phyloP scores from a whole-genome alignment of 2,329 filamentous ascomycete species.

The Calonectria naviculata region DNA sequence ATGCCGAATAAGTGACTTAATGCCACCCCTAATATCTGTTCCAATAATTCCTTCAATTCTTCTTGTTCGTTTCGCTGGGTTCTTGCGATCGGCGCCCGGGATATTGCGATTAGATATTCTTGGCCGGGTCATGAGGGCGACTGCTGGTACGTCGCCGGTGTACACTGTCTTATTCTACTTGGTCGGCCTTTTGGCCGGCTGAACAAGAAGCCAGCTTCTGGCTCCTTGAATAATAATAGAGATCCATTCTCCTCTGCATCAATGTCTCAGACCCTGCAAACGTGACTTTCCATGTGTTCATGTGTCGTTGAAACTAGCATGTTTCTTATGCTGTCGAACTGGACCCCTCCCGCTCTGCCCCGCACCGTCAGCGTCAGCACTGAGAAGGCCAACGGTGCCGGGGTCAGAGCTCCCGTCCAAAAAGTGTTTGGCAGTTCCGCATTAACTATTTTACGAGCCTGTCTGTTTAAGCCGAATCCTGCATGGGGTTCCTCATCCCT shows the following conservation, averaged over 20 bases:
- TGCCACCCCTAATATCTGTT: conserved; percentile 49
- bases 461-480: not conserved
- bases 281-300: not conserved
- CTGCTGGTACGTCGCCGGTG: conserved; percentile 41
- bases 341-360: conserved; percentile 2
- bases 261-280: not conserved
- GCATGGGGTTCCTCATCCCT: not conserved
- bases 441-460: not conserved
- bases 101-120: conserved; percentile 58
- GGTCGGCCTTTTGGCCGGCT: conserved; percentile 32
- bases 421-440: not conserved
- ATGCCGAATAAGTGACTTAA: conserved; percentile 56
- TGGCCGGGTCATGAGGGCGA: conserved; percentile 44
- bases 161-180: conserved; percentile 40
- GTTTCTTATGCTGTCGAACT: not conserved
- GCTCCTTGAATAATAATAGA: conserved; percentile 37
- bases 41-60: conserved; percentile 52
- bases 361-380: not conserved
- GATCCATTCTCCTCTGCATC: conserved; percentile 15
- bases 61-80: conserved; percentile 52
- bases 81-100: conserved; percentile 55
- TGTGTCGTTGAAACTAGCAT: conserved; percentile 13
- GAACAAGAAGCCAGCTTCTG: conserved; percentile 23
- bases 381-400: not conserved
- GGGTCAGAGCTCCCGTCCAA: not conserved